A percentile compares a stretch with the other conserved stretches of the same genome.
phyloP scores from a whole-genome alignment of 164 flowering plant genomes.

The Cinnamomum micranthum region DNA sequence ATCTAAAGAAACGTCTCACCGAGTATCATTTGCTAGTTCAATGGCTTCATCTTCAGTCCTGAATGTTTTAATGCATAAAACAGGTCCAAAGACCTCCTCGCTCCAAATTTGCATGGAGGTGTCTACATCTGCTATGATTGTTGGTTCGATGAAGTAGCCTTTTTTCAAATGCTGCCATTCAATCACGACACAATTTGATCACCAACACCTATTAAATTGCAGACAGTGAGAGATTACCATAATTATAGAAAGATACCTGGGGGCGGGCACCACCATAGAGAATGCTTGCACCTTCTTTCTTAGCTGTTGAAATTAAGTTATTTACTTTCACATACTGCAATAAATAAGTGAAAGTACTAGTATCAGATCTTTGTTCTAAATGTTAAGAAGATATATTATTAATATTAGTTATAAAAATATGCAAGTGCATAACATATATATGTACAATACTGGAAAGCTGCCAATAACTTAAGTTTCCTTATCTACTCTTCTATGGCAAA shows the following conservation, averaged over 20 bases:
- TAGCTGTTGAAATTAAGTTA: slow-evolving; percentile 78
- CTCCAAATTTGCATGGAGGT: slow-evolving; percentile 98
- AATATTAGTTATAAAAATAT: no score
- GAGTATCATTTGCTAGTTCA: slow-evolving; percentile 85
- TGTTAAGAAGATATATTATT: no score
- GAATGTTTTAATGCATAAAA: slow-evolving; percentile 85
- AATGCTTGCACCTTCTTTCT: slow-evolving; percentile 93
- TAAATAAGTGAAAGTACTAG: slow-evolving; percentile 7
- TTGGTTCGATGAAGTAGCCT: slow-evolving; percentile 78
- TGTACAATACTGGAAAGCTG: background rate
- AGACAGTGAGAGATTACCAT: background rate
- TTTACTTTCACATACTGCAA: slow-evolving; percentile 82
- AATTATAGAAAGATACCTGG: slow-evolving; percentile 37
- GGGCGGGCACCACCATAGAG: slow-evolving; percentile 82
- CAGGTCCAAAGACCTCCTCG: slow-evolving; percentile 98
- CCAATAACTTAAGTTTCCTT: background rate
- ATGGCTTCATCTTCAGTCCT: slow-evolving; percentile 87
- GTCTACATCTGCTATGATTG: slow-evolving; percentile 72
- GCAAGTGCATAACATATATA: background rate
- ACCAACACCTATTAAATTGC: background rate
- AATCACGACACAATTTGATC: slow-evolving; percentile 2
- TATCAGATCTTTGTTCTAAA: background rate
- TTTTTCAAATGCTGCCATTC: slow-evolving; percentile 74
- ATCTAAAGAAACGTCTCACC: slow-evolving; percentile 38
- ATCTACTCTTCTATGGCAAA: background rate